A percentile compares a stretch with the other conserved stretches of the same genome.
Conservation (phyloP, 176 grass and related monocot species). For the Carex cristatella region DNA sequence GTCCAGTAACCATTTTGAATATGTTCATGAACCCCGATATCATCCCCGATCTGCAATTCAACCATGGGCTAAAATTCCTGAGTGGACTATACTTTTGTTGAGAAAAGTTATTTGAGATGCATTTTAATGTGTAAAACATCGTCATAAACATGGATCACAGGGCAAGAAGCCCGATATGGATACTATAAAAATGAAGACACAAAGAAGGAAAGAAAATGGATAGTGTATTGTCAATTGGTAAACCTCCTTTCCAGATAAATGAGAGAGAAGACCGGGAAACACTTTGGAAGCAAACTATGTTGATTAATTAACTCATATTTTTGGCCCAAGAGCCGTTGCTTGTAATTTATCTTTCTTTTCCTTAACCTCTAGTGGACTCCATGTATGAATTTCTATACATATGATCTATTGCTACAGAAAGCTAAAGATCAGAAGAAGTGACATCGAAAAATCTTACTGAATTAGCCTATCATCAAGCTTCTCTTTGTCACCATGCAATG, state of each 20-base stretch:
- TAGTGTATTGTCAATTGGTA: not conserved
- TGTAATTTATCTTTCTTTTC: not conserved
- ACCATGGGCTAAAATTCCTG: not conserved
- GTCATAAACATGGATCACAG: not conserved
- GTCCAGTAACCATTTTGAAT: slow-evolving; percentile 35
- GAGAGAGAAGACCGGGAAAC: not conserved
- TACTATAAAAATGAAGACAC: not conserved
- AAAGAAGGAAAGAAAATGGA: not conserved
- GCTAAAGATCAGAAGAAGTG: not conserved
- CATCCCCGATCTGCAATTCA: slow-evolving; percentile 28
- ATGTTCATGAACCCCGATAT: slow-evolving; percentile 8
- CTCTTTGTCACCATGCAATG: too few species aligned
- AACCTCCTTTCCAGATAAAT: not conserved
- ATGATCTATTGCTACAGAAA: not conserved
- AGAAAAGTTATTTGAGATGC: not conserved
- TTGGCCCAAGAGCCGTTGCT: not conserved
- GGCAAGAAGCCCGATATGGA: not conserved
- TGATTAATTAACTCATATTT: not conserved
- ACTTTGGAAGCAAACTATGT: not conserved
- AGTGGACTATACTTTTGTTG: not conserved
- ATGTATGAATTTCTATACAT: not conserved
- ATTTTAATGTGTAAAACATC: not conserved
- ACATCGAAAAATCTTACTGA: not conserved
- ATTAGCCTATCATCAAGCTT: too few species aligned
- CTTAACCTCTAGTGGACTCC: not conserved